A percentile compares a stretch with the other conserved stretches of the same genome.
These are phyloP conservation scores for Beta corolliflora DNA, from an alignment of 179 eudicot species.

Conservation along the genomic window DNA sequence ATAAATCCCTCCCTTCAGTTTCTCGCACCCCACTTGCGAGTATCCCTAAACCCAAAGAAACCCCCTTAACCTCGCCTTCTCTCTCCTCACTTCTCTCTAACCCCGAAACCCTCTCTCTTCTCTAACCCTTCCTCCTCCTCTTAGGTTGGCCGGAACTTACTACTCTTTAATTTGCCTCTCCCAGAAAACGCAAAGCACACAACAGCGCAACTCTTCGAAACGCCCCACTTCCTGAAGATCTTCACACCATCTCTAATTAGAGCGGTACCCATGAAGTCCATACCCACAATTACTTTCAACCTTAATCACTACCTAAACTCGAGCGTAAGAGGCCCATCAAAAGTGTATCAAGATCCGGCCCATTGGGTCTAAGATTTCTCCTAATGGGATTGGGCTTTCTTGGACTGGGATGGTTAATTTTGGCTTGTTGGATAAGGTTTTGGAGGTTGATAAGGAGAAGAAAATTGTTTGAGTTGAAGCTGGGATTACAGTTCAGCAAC, in stretches of 20 bases:
- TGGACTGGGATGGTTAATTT: slow-evolving; percentile 88
- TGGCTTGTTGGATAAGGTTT: slow-evolving; percentile 77
- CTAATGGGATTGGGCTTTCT: slow-evolving; percentile 86
- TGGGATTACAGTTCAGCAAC: slow-evolving; percentile 81
- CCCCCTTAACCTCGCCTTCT: no score
- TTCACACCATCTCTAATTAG: slow-evolving; percentile 81
- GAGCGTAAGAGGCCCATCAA: slow-evolving; percentile 48
- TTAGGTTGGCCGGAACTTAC: slow-evolving; percentile 73
- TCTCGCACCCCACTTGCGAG: no score
- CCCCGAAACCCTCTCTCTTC: no score
- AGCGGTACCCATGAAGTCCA: slow-evolving; percentile 88
- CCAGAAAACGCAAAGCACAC: slow-evolving; percentile 78
- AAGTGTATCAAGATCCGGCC: slow-evolving; percentile 71
- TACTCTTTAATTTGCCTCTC: slow-evolving; percentile 95
- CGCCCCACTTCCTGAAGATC: slow-evolving; percentile 87
- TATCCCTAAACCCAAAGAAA: no score
- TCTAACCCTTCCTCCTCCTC: slow-evolving; percentile 61
- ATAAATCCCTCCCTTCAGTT: no score
- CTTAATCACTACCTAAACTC: slow-evolving; percentile 53
- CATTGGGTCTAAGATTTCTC: slow-evolving; percentile 78
- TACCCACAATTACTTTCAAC: slow-evolving; percentile 67
- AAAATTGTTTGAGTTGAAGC: slow-evolving; percentile 78
- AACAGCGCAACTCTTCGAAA: slow-evolving; percentile 76
- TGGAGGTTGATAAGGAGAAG: slow-evolving; percentile 78
- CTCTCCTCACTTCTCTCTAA: no score